Evolutionary conservation across 2,329 filamentous ascomycete species (phyloP), one percentile per base, ranked within the genome.

Genomic region (Fusarium torulosum): DNA sequence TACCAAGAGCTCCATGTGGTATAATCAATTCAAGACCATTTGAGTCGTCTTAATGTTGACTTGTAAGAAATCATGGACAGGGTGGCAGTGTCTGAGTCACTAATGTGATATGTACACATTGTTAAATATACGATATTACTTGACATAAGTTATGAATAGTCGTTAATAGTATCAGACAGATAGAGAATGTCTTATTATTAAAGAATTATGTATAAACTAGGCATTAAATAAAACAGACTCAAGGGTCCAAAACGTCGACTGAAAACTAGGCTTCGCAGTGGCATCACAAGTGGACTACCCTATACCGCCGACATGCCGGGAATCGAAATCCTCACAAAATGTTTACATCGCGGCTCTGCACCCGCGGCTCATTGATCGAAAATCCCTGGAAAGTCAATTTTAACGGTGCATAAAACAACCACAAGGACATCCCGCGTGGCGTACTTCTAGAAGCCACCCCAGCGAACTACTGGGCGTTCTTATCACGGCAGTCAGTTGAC

Each of bases 401-500:
- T 25, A n/a, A 45, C 7, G 38, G 14, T 33, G 10, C 23, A 44
- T 31, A 37, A 63, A 59, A 35, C 19, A 33, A 17, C 52, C 52
- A 63, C 35, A 50, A 63, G 56, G 14, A 8, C 33, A 60, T 35
- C 9, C 21, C 35, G 43, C 38, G 57, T 41, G 35, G 33, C 53
- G 29, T 13, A 33, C 42, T 63, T 63, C 45, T 64, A 59, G 60
- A 63, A 59, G 35, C 14, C 29, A 14, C 47, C n/a, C 33, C 33
- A 33, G 21, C 51, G 17, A 40, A 29, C 21, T 37, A 38, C 45
- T 25, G 27, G 20, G 10, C 19, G n/a, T 49, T 17, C 23, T 50
- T 46, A 42, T 59, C 13, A 52, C 31, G 6, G 31, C 20, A 13
- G n/a, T 37, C 47, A n/a, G 20, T 25, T 20, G 40, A 43, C 21